Evolutionary conservation across 2,329 filamentous ascomycete genomes (phyloP).

Genomic region (Juglanconis juglandina): DNA sequence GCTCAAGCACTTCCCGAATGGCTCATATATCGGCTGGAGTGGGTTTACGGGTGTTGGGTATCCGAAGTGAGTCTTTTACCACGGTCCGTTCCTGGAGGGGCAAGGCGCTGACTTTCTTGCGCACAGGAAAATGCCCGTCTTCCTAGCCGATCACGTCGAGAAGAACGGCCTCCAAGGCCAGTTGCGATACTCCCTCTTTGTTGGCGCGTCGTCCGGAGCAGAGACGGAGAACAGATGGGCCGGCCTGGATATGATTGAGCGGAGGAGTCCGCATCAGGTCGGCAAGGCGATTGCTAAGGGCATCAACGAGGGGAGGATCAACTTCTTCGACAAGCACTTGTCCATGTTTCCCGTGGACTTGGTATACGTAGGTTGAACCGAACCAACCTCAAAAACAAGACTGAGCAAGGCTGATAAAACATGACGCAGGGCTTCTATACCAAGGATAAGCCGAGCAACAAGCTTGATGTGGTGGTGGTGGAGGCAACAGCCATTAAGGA

Average conservation of each 20-base stretch:
- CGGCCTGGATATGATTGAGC: constrained; percentile 83
- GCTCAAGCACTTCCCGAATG: constrained; percentile 76
- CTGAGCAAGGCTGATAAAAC: constrained; percentile 12
- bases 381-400: neutral
- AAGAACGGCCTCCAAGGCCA: constrained; percentile 79
- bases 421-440: constrained; percentile 69
- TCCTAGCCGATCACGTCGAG: constrained; percentile 84
- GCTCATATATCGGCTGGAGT: constrained; percentile 85
- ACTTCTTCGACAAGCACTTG: constrained; percentile 91
- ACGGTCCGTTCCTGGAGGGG: neutral
- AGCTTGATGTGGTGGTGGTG: constrained; percentile 78
- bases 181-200: constrained; percentile 82
- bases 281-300: constrained; percentile 87
- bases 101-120: constrained; percentile 8
- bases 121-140: constrained; percentile 75
- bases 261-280: constrained; percentile 80
- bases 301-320: constrained; percentile 83
- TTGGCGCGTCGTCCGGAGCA: constrained; percentile 83
- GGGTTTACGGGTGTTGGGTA: constrained; percentile 90
- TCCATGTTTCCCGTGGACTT: constrained; percentile 89
- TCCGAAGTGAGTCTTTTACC: constrained; percentile 63
- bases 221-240: constrained; percentile 94
- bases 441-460: constrained; percentile 69
- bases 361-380: constrained; percentile 60
- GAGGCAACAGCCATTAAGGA: constrained; percentile 85